phyloP scores from a whole-genome alignment of 2,329 filamentous ascomycete genomes.

The Microsporum ferrugineum region DNA sequence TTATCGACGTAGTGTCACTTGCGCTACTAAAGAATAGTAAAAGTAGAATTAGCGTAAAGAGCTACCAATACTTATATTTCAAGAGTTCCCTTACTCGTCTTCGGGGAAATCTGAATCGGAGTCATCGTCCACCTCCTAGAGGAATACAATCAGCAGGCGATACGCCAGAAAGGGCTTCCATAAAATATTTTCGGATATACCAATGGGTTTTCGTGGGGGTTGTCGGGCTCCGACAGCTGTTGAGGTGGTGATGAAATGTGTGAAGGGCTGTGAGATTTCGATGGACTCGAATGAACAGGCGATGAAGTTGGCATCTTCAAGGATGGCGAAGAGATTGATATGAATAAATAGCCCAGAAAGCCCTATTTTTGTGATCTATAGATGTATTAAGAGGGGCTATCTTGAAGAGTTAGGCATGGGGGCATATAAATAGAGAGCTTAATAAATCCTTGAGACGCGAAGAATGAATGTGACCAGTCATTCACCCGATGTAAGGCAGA shows the following conservation, averaged over 20 bases:
- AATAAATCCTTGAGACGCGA: neutral
- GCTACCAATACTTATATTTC: neutral
- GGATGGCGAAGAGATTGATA: neutral
- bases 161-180: neutral
- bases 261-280: neutral
- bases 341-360: neutral
- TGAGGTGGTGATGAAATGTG: neutral
- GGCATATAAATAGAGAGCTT: neutral
- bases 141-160: neutral
- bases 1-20: slow-evolving; percentile 8
- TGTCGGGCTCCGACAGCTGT: neutral
- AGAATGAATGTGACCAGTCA: neutral
- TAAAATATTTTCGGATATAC: neutral
- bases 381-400: neutral
- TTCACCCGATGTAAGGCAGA: neutral
- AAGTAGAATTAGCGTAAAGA: neutral
- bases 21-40: neutral
- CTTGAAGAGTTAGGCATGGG: neutral
- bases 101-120: neutral
- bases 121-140: slow-evolving; percentile 2
- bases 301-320: neutral
- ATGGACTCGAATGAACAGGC: neutral
- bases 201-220: neutral
- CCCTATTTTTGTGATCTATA: neutral
- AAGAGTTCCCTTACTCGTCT: neutral